phyloP scores from a whole-genome alignment of 495 filamentous ascomycete genomes.

The Aspergillus egyptiacus region DNA sequence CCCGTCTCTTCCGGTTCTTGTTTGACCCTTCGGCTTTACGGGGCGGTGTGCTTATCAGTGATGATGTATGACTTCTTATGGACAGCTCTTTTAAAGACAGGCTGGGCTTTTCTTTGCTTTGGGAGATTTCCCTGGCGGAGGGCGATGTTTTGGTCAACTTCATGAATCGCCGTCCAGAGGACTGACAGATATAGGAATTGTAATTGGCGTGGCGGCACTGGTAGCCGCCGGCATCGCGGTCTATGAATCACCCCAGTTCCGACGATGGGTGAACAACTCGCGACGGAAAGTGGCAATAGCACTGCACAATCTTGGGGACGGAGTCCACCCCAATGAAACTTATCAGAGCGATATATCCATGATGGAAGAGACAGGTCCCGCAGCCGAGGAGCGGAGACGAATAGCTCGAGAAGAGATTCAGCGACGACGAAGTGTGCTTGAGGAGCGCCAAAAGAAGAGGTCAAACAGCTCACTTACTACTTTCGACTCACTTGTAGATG shows the following conservation, averaged over 20 bases:
- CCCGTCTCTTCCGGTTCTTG: not conserved
- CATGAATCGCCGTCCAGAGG: not conserved
- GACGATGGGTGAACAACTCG: constrained; percentile 67
- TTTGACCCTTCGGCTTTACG: not conserved
- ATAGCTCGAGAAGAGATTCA: constrained; percentile 67
- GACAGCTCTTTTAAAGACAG: not conserved
- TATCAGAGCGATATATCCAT: constrained; percentile 44
- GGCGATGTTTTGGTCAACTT: too few species aligned
- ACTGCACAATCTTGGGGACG: constrained; percentile 71
- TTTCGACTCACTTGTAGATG: constrained; percentile 52
- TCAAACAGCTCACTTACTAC: constrained; percentile 26
- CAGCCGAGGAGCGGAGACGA: constrained; percentile 64
- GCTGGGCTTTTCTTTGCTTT: not conserved
- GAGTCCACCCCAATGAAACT: constrained; percentile 52
- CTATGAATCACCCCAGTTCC: constrained; percentile 78
- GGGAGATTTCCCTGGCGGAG: not conserved
- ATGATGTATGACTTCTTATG: constrained; percentile 10
- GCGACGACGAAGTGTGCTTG: constrained; percentile 49
- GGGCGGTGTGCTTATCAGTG: constrained; percentile 39
- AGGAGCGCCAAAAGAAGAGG: constrained; percentile 28
- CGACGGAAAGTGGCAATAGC: constrained; percentile 74
- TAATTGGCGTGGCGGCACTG: constrained; percentile 68
- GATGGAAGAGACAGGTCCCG: constrained; percentile 52
- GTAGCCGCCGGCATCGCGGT: constrained; percentile 78
- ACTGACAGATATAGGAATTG: constrained; percentile 52